Base-by-base conservation (phyloP, 2,329 filamentous ascomycete genomes). In the Neonectria ditissima region DNA sequence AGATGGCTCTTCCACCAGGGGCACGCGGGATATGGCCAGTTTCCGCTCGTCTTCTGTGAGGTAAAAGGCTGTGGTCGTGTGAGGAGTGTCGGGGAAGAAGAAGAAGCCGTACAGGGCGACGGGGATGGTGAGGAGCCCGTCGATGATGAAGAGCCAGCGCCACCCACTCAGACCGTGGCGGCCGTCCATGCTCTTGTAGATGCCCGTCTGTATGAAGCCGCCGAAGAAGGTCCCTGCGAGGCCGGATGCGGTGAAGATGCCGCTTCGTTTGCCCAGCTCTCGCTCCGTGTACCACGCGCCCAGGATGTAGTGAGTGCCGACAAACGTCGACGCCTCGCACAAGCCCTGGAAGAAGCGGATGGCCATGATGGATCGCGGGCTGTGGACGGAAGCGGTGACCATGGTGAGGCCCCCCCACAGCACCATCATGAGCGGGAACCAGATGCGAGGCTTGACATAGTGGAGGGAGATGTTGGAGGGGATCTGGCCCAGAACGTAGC, bases 71-170 rank as follows among this genome's bases (percentile, higher is more conserved):
- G 78, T 77, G 1, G 83, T 78, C 0, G 84, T 85, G 22, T 82
- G 81, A 0, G 77, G 85, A 72, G 63, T 86, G 18, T 79, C 77
- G 1, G 78, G 78, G 48, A 80, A 79, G 44, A 80, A 69, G 26
- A 79, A 56, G 69, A 76, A 73, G 14, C 77, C 77, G 11, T 76
- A 77, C 0, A 78, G 16, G 2, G 78, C 78, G 6, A 80, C 69
- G 1, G 77, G 76, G 2, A 80, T 66, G 4, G 78, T 79, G 2
- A 80, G 82, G 1, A 84, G 80, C 1, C 90, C 90, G 72, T 92
- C 90, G 10, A 92, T 86, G 41, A 92, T 89, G 76, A 92, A 92
- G 0, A 92, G 80, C 89, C 88, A 91, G 3, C 87, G 80, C 89
- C 89, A 92, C 7, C 89, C 89, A 0, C 80, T 84, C 1, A 91